phyloP scores from a whole-genome alignment of 225 moss, liverwort and hornwort genomes.

The Anthoceros angustus region DNA sequence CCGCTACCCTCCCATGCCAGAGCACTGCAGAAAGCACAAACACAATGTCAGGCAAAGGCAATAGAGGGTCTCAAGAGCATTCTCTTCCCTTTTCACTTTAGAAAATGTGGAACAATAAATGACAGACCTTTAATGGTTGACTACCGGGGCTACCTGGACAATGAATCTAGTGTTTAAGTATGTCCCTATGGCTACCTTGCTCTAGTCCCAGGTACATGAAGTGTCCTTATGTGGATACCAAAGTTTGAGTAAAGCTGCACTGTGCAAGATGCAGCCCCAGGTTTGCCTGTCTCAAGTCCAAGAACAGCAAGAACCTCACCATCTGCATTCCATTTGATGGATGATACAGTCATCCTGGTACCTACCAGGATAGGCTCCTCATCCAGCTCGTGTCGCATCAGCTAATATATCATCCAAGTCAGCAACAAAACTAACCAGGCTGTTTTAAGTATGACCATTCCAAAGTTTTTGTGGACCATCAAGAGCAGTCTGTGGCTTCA shows the following conservation, averaged over 20 bases:
- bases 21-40: slow-evolving; percentile 25
- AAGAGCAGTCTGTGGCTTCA: no score
- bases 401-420: slow-evolving; percentile 14
- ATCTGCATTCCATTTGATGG: slow-evolving; percentile 76
- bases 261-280: slow-evolving; percentile 23
- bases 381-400: slow-evolving; percentile 93
- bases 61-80: background rate
- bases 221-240: slow-evolving; percentile 57
- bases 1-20: slow-evolving; percentile 88
- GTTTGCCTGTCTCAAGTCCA: slow-evolving; percentile 37
- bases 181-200: slow-evolving; percentile 25
- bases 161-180: background rate
- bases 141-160: no score
- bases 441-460: background rate
- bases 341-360: slow-evolving; percentile 44
- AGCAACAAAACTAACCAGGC: background rate
- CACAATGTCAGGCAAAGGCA: background rate
- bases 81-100: background rate
- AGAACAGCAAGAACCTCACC: slow-evolving; percentile 74
- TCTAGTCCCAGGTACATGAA: slow-evolving; percentile 54
- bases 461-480: no score
- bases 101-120: background rate
- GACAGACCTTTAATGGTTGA: no score
- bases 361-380: slow-evolving; percentile 68
- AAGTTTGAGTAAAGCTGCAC: slow-evolving; percentile 69